phyloP scores from a whole-genome alignment of 345 rosid genomes.

The Citrus mangshanensis region DNA sequence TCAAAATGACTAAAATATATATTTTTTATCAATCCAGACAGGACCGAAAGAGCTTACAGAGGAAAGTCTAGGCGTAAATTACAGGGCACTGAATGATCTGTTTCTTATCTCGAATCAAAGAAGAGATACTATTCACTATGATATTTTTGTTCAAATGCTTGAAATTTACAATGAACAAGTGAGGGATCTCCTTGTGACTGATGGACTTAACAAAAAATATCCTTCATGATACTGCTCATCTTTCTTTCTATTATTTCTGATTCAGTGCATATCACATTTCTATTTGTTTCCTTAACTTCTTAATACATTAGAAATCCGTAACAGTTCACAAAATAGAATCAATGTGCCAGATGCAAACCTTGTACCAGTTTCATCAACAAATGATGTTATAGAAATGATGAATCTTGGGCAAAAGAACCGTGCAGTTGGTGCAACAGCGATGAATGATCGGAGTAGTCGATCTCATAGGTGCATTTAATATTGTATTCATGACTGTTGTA shows the following conservation, averaged over 20 bases:
- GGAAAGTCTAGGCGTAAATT: constrained; percentile 84
- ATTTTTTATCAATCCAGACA: constrained; percentile 46
- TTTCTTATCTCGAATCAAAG: constrained; percentile 71
- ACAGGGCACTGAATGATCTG: constrained; percentile 83
- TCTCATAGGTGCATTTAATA: constrained; percentile 71
- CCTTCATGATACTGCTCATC: constrained; percentile 36
- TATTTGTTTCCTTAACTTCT: constrained; percentile 37
- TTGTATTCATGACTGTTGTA: constrained; percentile 1
- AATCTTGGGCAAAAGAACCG: constrained; percentile 82
- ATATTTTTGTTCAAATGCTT: constrained; percentile 89
- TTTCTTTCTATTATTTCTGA: constrained; percentile 2
- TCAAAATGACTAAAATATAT: neutral
- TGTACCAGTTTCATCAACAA: constrained; percentile 72
- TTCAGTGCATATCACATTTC: neutral
- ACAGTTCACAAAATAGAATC: constrained; percentile 79
- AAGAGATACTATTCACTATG: constrained; percentile 55
- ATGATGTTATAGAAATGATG: constrained; percentile 82
- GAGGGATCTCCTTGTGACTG: constrained; percentile 77
- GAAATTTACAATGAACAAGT: constrained; percentile 98
- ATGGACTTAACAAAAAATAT: constrained; percentile 76
- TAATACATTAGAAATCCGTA: constrained; percentile 80
- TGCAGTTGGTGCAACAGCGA: constrained; percentile 78
- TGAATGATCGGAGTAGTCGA: constrained; percentile 96
- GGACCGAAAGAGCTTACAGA: constrained; percentile 86
- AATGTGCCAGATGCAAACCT: constrained; percentile 93